Evolutionary conservation across 2,329 filamentous ascomycete genomes (phyloP), one percentile per base, ranked within the genome.

Genomic region (Aspergillus sojae): DNA sequence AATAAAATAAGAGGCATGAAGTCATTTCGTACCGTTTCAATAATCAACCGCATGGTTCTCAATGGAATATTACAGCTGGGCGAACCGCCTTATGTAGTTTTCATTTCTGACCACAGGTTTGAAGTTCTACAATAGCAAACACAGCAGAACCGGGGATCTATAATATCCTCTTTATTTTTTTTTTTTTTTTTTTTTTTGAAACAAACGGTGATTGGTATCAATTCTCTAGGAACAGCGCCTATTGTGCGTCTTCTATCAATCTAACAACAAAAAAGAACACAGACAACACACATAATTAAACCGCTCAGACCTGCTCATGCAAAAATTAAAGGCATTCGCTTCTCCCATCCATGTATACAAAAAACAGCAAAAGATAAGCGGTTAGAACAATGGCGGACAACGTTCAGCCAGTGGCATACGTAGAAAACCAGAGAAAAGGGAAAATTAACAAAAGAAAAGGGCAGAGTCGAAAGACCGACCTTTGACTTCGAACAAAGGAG

Each of bases 181-280:
- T 26, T 26, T 26, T 26, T 23, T 23, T 23, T 19, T 21, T 21
- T 21, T 21, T 21, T 21, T 21, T 21, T 41, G 57, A 50, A 62
- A 56, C 45, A 62, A 57, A 21, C 41, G 58, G 43, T 61, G 28
- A 63, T 65, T 64, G 66, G 66, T 71, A 68, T 68, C 66, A 68
- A 66, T 69, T 70, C 64, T 70, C 68, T 70, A 69, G 36, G 36
- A 54, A 54, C 21, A 54, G 41, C 39, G 46, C 57, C 64, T 62
- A 56, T 57, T 62, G 58, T 61, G 57, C 61, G 46, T 65, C 65
- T 66, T 71, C 68, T 71, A 68, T 70, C 67, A 63, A 64, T 69
- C 63, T 65, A 66, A 60, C 60, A 61, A 16, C 56, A 60, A 41
- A 63, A 63, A 66, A 28, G 36, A 62, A 61, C 52, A 60, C 32